Percentiles rank a stretch among this genome's conserved stretches.
Evolutionary conservation across 148 eudicot genomes (phyloP).

Genomic region (Vaccinium vitisidaea): DNA sequence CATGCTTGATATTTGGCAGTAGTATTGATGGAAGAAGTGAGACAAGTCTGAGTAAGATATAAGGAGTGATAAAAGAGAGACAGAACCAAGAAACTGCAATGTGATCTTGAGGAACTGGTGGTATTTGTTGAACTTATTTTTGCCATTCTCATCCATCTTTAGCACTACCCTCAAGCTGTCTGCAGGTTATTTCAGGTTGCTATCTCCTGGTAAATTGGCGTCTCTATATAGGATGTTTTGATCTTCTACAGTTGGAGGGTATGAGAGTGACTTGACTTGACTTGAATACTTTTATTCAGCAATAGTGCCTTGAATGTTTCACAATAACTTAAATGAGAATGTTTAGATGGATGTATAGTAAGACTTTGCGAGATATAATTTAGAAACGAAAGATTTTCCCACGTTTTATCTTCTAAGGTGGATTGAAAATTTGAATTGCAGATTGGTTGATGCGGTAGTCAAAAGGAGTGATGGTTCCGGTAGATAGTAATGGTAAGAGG

Average conservation of each 20-base stretch:
- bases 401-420: neutral
- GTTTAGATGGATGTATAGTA: neutral
- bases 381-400: neutral
- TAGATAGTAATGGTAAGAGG: neutral
- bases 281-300: neutral
- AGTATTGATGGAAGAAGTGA: conserved; percentile 14
- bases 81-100: conserved; percentile 21
- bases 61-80: conserved; percentile 23
- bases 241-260: neutral
- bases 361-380: neutral
- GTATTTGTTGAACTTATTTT: neutral
- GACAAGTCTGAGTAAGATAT: conserved; percentile 18
- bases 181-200: neutral
- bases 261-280: neutral
- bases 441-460: neutral
- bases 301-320: neutral
- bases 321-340: neutral
- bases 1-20: conserved; percentile 10
- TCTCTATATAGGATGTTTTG: neutral
- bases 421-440: neutral
- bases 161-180: neutral
- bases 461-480: neutral
- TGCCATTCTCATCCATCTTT: conserved; percentile 7
- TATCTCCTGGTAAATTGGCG: neutral
- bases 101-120: conserved; percentile 1